Evolutionary conservation across 83 land plant genomes (phyloP), one percentile per base, ranked within the genome.

Genomic region (Diphasiastrum complanatum): DNA sequence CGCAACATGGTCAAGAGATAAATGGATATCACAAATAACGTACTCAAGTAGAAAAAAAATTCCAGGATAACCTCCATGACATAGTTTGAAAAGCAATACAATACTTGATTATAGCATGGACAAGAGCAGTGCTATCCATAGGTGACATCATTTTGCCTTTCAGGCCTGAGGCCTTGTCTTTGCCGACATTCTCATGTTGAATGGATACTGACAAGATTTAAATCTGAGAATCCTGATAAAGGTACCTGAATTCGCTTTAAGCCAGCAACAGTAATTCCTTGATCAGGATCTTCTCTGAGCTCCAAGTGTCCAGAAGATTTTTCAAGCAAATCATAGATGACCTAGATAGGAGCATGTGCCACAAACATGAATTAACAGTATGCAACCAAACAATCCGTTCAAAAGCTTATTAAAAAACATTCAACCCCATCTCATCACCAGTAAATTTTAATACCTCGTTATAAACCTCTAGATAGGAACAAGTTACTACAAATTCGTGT

Each of bases 391-490:
- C 25, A 2, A 20, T 49, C 26, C 30, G 3, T 5, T 33, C 2
- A 20, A 60, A 3, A 35, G 5, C 36, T 19, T 52, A 33, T 18
- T 38, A 6, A 6, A 34, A 8, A 3, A 37, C 67, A 28, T 60
- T 51, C 26, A 51, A 35, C 20, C 46, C 22, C 48, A 46, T 43
- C 12, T 47, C 27, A 35, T 3, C n/a, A 34, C n/a, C n/a, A n/a
- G n/a, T 16, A 34, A 31, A 22, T 53, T 16, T 36, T 27, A 2
- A 29, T 75, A 91, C 97, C 78, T 91, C 97, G 76, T 91, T 91
- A 64, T 91, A 87, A 41, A 91, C 97, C 79, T 91, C 97, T 58
- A 91, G 83, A 52, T 91, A 91, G 55, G 97, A 91, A 61, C 95
- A 87, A 49, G 85, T 80, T 54, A 91, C 95, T 69, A 85, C 97